A percentile compares a stretch with the other conserved stretches of the same genome.
These are phyloP conservation scores for Candida coleopterorum DNA, from an alignment of 805 yeast species.

Conservation along the genomic window DNA sequence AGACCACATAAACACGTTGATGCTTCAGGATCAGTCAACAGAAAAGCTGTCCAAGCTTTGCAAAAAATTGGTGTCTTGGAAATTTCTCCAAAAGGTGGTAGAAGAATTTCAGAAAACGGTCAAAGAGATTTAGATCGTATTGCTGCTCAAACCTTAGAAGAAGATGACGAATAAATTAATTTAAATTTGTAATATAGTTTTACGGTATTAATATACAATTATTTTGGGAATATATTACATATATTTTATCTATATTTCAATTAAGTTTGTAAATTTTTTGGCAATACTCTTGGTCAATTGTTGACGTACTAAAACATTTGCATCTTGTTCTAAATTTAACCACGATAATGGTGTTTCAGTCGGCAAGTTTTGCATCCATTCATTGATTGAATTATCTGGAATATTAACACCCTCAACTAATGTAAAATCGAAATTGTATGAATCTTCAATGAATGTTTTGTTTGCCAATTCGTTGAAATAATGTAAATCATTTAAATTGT, in stretches of 20 bases:
- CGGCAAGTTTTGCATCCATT: slow-evolving; percentile 55
- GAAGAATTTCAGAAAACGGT: slow-evolving; percentile 98
- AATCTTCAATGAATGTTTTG: slow-evolving; percentile 31
- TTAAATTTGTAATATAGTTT: slow-evolving; percentile 9
- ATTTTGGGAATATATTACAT: background rate
- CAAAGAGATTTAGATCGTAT: slow-evolving; percentile 99
- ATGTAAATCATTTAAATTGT: slow-evolving; percentile 34
- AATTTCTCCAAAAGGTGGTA: slow-evolving; percentile 96
- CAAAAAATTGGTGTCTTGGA: slow-evolving; percentile 98
- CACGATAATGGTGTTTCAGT: slow-evolving; percentile 48
- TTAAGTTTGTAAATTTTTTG: slow-evolving; percentile 8
- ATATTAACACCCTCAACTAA: slow-evolving; percentile 34
- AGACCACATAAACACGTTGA: slow-evolving; percentile 98
- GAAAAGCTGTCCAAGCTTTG: slow-evolving; percentile 96
- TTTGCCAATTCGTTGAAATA: slow-evolving; percentile 31
- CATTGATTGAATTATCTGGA: slow-evolving; percentile 46
- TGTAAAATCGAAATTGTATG: slow-evolving; percentile 41
- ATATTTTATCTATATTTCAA: background rate
- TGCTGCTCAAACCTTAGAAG: slow-evolving; percentile 98
- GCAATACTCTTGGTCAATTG: slow-evolving; percentile 17
- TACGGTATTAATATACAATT: background rate
- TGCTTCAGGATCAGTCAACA: slow-evolving; percentile 99
- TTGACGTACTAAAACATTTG: slow-evolving; percentile 30
- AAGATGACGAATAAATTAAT: slow-evolving; percentile 61
- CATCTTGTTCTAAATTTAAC: slow-evolving; percentile 46